Evolutionary conservation across 2,329 filamentous ascomycete species (phyloP).

Genomic region (Whalleya microplaca): DNA sequence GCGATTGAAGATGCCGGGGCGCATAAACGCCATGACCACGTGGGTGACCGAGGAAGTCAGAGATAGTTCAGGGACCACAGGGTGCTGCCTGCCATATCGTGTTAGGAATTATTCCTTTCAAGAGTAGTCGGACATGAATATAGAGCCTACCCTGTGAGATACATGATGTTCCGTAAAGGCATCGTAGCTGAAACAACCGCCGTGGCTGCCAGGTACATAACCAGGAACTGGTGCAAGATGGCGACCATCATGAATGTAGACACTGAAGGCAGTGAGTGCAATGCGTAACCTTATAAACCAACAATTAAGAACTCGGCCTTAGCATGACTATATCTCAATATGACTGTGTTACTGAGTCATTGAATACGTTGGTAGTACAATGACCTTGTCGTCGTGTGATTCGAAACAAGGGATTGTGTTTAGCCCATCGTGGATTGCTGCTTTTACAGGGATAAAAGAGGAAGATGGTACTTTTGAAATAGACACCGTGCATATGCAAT

Average conservation of each 20-base stretch:
- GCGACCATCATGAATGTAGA: conserved; percentile 5
- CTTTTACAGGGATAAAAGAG: too few species aligned
- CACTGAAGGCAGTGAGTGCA: too few species aligned
- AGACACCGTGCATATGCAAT: too few species aligned
- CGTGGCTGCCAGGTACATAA: conserved; percentile 16
- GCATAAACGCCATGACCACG: conserved; percentile 59
- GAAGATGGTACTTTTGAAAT: too few species aligned
- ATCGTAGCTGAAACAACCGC: conserved; percentile 17
- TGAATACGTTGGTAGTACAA: too few species aligned
- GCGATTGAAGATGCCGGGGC: conserved; percentile 52
- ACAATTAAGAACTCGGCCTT: too few species aligned
- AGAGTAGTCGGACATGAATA: not conserved
- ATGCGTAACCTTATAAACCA: too few species aligned
- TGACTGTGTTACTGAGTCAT: too few species aligned
- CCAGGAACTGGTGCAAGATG: conserved; percentile 13
- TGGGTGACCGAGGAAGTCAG: conserved; percentile 53
- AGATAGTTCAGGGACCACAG: conserved; percentile 33
- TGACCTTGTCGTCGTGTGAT: too few species aligned
- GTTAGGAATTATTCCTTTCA: not conserved
- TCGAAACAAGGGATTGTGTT: too few species aligned
- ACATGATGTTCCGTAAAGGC: conserved; percentile 38
- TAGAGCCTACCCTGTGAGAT: conserved; percentile 35
- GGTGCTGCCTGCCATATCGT: conserved; percentile 32
- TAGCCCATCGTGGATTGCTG: too few species aligned
- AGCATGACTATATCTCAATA: too few species aligned